Evolutionary conservation across 75 land plant genomes (phyloP).

Genomic region (Larix kaempferi): DNA sequence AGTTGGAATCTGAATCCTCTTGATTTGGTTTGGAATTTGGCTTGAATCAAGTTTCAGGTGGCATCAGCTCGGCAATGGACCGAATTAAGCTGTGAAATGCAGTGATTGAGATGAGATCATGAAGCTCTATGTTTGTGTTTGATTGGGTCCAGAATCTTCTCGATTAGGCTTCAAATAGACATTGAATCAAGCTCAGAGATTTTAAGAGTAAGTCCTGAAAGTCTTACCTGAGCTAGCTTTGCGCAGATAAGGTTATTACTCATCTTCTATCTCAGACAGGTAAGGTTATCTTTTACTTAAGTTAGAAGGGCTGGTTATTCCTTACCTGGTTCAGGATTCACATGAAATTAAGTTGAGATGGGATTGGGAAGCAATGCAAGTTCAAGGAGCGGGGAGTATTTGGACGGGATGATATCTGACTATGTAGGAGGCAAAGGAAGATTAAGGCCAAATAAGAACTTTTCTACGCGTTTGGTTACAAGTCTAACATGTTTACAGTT

Average conservation of each 20-base stretch:
- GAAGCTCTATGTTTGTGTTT: too few relatives aligned
- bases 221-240: neutral
- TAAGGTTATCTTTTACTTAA: neutral
- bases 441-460: slow-evolving; percentile 15
- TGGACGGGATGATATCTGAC: slow-evolving; percentile 60
- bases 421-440: slow-evolving; percentile 41
- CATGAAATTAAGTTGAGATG: slow-evolving; percentile 16
- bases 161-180: too few relatives aligned
- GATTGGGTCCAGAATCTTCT: too few relatives aligned
- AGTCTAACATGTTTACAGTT: slow-evolving; percentile 84
- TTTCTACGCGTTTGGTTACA: slow-evolving; percentile 50
- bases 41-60: too few relatives aligned
- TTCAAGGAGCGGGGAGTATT: slow-evolving; percentile 45
- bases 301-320: neutral
- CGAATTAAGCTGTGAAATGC: too few relatives aligned
- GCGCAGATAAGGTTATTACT: neutral
- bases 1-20: too few relatives aligned
- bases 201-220: too few relatives aligned
- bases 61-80: too few relatives aligned
- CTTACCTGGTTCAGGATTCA: neutral
- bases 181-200: too few relatives aligned
- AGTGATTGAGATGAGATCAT: too few relatives aligned
- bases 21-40: too few relatives aligned
- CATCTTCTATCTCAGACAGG: neutral
- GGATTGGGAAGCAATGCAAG: slow-evolving; percentile 35